Base-by-base conservation (phyloP, 352 stramenopile genomes). In the Phytopythium chamaehyphon region DNA sequence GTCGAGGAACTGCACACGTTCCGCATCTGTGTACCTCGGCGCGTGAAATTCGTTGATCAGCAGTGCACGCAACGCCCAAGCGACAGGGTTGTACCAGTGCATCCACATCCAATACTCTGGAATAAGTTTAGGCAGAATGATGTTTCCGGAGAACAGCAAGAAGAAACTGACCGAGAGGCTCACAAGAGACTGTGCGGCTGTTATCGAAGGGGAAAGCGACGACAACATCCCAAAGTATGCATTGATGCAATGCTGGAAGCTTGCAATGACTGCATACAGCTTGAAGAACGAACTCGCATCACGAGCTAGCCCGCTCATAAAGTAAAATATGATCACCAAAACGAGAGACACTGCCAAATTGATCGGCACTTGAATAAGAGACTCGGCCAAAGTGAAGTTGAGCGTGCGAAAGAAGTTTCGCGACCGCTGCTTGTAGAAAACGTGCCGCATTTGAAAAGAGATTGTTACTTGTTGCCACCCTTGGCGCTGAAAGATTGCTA, bases 61-160 rank as follows among this genome's bases (percentile, higher is more conserved):
- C 36, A 75, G 31, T 3, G 44, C 23, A 0, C 70, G 66, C 3
- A 80, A 36, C 15, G 70, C 53, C 70, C 70, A 80, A 12, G 70
- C 48, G 0, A 77, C 6, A 9, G 70, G 70, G 21, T 75, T 80
- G 57, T 68, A 69, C 70, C 70, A 89, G 60, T 87, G 85, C 73
- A 89, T 81, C 78, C 78, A 90, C 28, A 81, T 82, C 76, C 75
- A 87, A 45, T 88, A 90, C 33, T 79, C 39, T 39, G 76, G 76
- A 45, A 90, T 87, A 15, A 86, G 49, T 36, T 86, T 60, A 0
- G 71, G 64, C 47, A 84, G 53, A 45, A 90, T 87, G 28, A 87
- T 87, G 62, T 87, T 86, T 11, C 78, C 78, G 10, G 75, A 86
- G 57, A 89, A 87, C 36, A 89, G 40, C 15, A 89, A 44, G 40